Evolutionary conservation across 2,329 filamentous ascomycete genomes (phyloP), one percentile per base, ranked within the genome.

Genomic region (Monosporascus sp.): DNA sequence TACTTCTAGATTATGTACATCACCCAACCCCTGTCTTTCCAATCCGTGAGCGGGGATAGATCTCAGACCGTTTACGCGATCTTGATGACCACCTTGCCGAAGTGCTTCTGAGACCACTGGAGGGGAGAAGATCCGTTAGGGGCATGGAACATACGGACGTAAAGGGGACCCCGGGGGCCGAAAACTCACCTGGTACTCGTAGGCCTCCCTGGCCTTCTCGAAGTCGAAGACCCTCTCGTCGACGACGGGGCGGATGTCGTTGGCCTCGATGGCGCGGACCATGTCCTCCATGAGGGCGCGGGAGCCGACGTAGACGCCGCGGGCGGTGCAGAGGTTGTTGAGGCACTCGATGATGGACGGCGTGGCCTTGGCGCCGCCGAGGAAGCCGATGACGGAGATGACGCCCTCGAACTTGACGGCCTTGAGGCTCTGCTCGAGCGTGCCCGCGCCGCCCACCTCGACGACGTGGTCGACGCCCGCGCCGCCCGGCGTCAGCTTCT

Each of bases 11-110:
- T 31, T 20, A 26, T 26, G 1, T 46, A 31, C 22, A 26, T 46
- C 5, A n/a, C 24, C 7, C 19, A 7, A 3, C 5, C 17, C 38
- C 38, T 4, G 6, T 2, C 38, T 3, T 2, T 7, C 9, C 17
- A 11, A 31, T 31, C 9, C 27, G 9, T 14, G 3, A 3, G 27
- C 9, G 9, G 9, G 9, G 27, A 14, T 14, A 5, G 9, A 2
- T 5, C 38, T 8, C 41, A 44, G 41, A 11, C 40, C 24, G 50
- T 51, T 61, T 64, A 73, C 49, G 68, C 64, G 44, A 80, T 72
- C 62, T 76, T 75, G 58, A 84, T 77, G 3, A 68, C 69, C 44
- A 84, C 59, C 67, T 84, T 84, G 49, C 81, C 80, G 52, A 83
- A 74, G 61, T 84, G 80, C 59, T 76, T 77, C 64, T 80, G 71